Base-by-base conservation (phyloP, 108 stramenopile species). In the Parmales sp. region DNA sequence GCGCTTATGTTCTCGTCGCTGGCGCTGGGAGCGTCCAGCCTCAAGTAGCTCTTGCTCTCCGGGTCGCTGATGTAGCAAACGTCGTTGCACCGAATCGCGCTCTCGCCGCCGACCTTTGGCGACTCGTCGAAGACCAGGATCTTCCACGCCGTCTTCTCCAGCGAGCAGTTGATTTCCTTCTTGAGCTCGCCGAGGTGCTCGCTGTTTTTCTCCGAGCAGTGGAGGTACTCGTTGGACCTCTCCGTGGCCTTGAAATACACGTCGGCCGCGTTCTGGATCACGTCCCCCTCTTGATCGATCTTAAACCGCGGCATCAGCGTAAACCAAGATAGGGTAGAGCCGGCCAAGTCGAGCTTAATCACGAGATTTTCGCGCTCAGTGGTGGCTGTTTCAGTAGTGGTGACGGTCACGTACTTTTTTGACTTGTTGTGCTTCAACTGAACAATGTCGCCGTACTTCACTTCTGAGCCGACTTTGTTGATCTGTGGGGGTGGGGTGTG, bases 221-320 rank as follows among this genome's bases (percentile, higher is more conserved):
- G 54, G 31, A 60, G 54, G 26, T 34, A 60, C 54, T 69, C 68
- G 29, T 48, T 51, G 18, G 34, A 31, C 2, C 74, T 37, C 64
- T 67, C 74, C 23, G 51, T 19, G 13, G 70, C 69, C 51, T 63
- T 51, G 38, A 74, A 44, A 36, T 38, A 65, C 23, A 74, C 68
- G 51, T 69, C 68, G 1, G 74, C 45, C 37, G 39, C 68, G 54
- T 36, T 34, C 20, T 19, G 9, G 20, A 69, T 36, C 54, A 37
- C 37, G 54, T 74, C 74, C n/a, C 74, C 74, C 23, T 74, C 74
- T 6, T 46, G 66, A 49, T 70, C 74, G 38, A 74, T 70, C 69
- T 69, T 69, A 63, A 60, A 68, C 4, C 74, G 29, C 8, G 74
- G 74, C 64, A 67, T 48, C 34, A 74, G 38, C 2, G 67, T 67